Base-by-base conservation (phyloP, 257 asterid species). In the Gentiana straminea region DNA sequence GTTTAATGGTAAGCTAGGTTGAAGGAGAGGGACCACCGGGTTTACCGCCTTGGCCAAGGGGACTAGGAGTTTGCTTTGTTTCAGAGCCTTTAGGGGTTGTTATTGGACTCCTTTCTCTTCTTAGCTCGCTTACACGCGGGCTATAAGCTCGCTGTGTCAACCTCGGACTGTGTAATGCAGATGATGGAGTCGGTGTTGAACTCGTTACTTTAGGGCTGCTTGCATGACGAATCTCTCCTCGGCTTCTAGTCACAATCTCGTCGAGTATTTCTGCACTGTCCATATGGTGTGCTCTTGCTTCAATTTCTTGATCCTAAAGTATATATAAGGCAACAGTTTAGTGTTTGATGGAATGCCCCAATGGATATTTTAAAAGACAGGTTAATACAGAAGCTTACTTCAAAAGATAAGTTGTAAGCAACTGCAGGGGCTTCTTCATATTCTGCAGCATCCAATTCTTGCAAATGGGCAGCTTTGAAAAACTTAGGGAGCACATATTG, bases 381-480 rank as follows among this genome's bases (percentile, higher is more conserved):
- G 4, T 3, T 37, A 6, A 52, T 24, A 24, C 24, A 3, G 51
- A 3, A 57, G 59, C 85, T 81, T 82, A 86, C 95, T 50, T 79
- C 86, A 15, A 61, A 89, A 37, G 86, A 57, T 57, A 89, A 33
- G 64, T 76, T 81, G 84, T 74, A 84, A 45, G 59, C 50, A 38
- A 86, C 65, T 8, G 98, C 90, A 33, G 94, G 95, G 60, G 84
- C 83, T 78, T 92, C 99, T 76, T 92, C 99, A 43, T 83, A 92
- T 65, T 92, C 99, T 8, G 99, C 86, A 60, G 99, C 97, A 49
- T 92, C 99, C 68, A 92, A 62, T 60, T 92, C 99, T 59, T 89
- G 95, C 38, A 92, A 68, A 79, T 88, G 99, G 43, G 64, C 95
- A 32, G 75, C 89, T 73, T 89, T 89, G 85, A 88, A 92, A 59